Conservation (phyloP, 1,284 basidiomycete species). For the Ustilago esculenta region DNA sequence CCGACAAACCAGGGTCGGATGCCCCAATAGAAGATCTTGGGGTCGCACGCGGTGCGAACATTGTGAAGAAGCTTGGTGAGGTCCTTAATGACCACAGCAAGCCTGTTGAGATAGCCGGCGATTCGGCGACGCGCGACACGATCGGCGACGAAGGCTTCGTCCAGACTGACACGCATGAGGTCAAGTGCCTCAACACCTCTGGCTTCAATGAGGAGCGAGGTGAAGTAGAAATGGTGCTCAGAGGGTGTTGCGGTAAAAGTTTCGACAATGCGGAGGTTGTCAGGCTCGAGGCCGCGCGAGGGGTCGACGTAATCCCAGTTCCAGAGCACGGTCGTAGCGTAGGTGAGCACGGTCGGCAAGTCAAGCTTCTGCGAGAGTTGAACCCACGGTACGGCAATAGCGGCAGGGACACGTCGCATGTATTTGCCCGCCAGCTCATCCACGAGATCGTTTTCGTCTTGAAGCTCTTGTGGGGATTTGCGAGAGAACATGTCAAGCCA, state of each 20-base stretch:
- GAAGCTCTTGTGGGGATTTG: conserved; percentile 20
- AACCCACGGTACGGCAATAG: conserved; percentile 77
- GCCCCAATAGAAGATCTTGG: conserved; percentile 81
- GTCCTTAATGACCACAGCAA: conserved; percentile 75
- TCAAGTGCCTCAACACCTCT: conserved; percentile 85
- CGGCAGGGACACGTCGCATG: conserved; percentile 74
- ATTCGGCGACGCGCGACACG: conserved; percentile 73
- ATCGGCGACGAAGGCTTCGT: conserved; percentile 91
- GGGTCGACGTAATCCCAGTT: conserved; percentile 76
- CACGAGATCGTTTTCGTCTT: conserved; percentile 37
- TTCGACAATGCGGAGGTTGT: conserved; percentile 70
- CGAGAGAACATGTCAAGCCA: conserved; percentile 45
- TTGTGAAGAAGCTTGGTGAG: conserved; percentile 41
- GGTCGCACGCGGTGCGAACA: conserved; percentile 79
- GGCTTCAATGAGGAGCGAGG: conserved; percentile 88
- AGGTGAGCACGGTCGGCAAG: conserved; percentile 89
- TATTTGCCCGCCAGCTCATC: conserved; percentile 49
- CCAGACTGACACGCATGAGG: conserved; percentile 86
- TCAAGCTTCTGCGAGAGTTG: conserved; percentile 79
- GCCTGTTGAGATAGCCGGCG: conserved; percentile 73
- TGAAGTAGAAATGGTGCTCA: conserved; percentile 88
- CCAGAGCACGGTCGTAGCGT: conserved; percentile 91
- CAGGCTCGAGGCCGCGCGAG: conserved; percentile 53
- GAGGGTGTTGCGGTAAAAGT: conserved; percentile 84
- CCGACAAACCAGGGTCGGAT: conserved; percentile 94